Evolutionary conservation across 176 grass and related monocot species (phyloP).

Genomic region (Urochloa ruziziensis): DNA sequence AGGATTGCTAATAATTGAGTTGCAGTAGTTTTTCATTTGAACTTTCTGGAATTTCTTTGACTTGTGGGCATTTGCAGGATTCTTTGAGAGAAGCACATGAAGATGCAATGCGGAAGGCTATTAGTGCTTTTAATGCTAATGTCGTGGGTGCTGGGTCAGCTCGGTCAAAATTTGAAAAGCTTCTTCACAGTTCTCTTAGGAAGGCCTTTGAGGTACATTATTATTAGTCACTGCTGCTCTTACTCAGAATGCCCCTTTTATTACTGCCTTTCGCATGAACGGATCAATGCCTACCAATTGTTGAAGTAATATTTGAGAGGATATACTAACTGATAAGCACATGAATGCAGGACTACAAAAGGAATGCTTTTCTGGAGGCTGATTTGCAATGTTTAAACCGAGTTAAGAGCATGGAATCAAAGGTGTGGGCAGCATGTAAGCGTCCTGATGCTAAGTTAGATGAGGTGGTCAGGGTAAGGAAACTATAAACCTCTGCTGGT

Average conservation of each 20-base stretch:
- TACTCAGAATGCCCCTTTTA: neutral
- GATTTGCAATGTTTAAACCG: constrained; percentile 79
- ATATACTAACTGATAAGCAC: neutral
- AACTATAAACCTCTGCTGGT: neutral
- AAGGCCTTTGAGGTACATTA: constrained; percentile 83
- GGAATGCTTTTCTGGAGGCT: constrained; percentile 79
- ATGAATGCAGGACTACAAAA: constrained; percentile 83
- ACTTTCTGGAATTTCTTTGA: constrained; percentile 13
- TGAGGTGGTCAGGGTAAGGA: constrained; percentile 70
- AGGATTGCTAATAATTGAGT: constrained; percentile 7
- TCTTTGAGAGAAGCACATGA: constrained; percentile 79
- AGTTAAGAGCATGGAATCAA: constrained; percentile 80
- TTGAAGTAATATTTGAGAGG: neutral
- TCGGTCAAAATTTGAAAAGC: constrained; percentile 87
- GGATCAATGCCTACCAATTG: neutral
- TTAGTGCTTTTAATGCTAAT: constrained; percentile 59
- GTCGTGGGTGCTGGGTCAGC: constrained; percentile 73
- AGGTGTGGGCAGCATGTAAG: constrained; percentile 67
- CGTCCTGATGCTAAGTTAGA: constrained; percentile 74
- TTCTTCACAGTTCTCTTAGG: constrained; percentile 68
- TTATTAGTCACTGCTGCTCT: neutral
- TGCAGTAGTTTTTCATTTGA: constrained; percentile 1
- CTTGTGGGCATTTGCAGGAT: constrained; percentile 39
- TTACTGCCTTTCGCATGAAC: neutral
- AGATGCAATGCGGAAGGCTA: constrained; percentile 67